Percentiles rank a stretch among this genome's conserved stretches.
Evolutionary conservation across 164 flowering plant genomes (phyloP).

Genomic region (Piper betle): DNA sequence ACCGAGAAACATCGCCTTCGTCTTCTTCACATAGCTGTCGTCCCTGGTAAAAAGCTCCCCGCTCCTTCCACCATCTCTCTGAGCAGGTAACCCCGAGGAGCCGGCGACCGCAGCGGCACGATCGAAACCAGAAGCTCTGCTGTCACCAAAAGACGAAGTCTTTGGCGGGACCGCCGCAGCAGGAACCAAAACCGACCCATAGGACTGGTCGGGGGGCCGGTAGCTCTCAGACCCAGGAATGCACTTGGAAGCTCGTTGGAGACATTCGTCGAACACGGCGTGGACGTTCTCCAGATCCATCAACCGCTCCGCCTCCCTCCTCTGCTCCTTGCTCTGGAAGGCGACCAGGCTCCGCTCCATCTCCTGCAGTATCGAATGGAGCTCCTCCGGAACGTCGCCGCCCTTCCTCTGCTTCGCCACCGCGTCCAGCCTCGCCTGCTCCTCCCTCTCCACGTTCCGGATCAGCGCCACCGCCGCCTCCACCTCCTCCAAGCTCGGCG

Average conservation of each 20-base stretch:
- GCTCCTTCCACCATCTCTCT: slow-evolving; percentile 10
- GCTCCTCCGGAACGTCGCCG: slow-evolving; percentile 25
- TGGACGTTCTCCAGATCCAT: slow-evolving; percentile 33
- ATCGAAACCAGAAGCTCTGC: slow-evolving; percentile 6
- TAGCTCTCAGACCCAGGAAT: slow-evolving; percentile 19
- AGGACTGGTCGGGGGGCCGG: slow-evolving; percentile 3
- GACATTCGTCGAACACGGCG: slow-evolving; percentile 28
- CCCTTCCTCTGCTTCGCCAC: slow-evolving; percentile 22
- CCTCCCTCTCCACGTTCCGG: slow-evolving; percentile 52
- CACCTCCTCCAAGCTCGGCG: slow-evolving; percentile 54
- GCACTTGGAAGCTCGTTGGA: slow-evolving; percentile 46
- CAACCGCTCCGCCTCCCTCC: slow-evolving; percentile 28
- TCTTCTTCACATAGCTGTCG: slow-evolving; percentile 45
- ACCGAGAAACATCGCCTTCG: slow-evolving; percentile 21
- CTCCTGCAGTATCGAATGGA: slow-evolving; percentile 31
- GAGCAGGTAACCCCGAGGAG: slow-evolving; percentile 5
- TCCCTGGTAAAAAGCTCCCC: slow-evolving; percentile 39
- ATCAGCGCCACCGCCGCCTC: slow-evolving; percentile 50
- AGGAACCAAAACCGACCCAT: slow-evolving; percentile 6
- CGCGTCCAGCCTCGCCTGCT: slow-evolving; percentile 35
- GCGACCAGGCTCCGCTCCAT: slow-evolving; percentile 24
- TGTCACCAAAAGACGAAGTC: background rate
- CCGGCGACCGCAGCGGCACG: slow-evolving; percentile 5
- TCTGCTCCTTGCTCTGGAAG: slow-evolving; percentile 31
- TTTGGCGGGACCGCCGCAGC: slow-evolving; percentile 4